Conservation (phyloP, 257 asterid genomes). For the Cordia subcordata region DNA sequence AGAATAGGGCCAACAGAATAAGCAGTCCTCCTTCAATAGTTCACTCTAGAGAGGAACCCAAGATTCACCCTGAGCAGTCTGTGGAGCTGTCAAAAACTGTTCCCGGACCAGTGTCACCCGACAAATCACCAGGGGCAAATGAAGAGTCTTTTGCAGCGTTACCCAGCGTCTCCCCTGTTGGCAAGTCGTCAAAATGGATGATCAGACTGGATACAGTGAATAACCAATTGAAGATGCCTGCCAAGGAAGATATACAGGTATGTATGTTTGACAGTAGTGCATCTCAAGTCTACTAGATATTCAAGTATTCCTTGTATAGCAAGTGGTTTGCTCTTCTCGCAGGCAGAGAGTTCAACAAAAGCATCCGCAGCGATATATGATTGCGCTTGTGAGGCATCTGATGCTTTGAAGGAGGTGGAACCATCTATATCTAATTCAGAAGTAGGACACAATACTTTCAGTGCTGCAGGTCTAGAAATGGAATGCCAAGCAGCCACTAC, state of each 20-base stretch:
- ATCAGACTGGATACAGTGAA: neutral
- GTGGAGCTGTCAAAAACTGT: constrained; percentile 13
- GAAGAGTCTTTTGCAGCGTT: constrained; percentile 8
- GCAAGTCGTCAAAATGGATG: neutral
- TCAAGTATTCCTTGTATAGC: neutral
- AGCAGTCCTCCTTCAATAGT: constrained; percentile 5
- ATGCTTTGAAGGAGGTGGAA: constrained; percentile 2
- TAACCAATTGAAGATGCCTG: constrained; percentile 5
- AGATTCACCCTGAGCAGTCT: constrained; percentile 6
- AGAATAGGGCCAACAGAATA: neutral
- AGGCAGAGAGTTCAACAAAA: constrained; percentile 6
- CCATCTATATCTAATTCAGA: neutral
- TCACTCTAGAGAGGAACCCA: constrained; percentile 10
- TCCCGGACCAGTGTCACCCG: constrained; percentile 6
- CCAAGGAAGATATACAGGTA: constrained; percentile 18
- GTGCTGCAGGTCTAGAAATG: neutral
- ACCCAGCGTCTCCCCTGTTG: neutral
- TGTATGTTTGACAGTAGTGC: constrained; percentile 10
- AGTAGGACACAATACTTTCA: neutral
- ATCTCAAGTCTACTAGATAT: neutral
- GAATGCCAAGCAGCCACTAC: neutral
- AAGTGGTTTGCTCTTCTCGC: constrained; percentile 2
- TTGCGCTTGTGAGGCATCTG: neutral
- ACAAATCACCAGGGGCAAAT: constrained; percentile 1
- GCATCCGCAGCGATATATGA: neutral